Percentiles rank a stretch among this genome's conserved stretches.
phyloP scores from a whole-genome alignment of 495 filamentous ascomycete genomes.

The Apodospora peruviana region DNA sequence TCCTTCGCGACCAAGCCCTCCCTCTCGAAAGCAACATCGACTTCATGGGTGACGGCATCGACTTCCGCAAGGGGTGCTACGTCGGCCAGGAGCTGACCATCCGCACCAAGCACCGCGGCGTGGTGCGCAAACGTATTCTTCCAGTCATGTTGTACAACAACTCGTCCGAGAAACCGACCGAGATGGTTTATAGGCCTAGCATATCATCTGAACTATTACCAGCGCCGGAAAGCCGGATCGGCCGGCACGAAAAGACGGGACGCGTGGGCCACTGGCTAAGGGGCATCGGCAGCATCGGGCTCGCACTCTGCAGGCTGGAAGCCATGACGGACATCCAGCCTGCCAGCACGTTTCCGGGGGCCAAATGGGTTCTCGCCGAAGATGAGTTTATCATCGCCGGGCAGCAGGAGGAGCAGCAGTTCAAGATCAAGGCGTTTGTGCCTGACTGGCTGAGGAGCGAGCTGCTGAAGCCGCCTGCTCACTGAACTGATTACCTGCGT shows the following conservation, averaged over 20 bases:
- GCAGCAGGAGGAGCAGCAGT: slow-evolving; percentile 34
- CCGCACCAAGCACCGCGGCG: slow-evolving; percentile 85
- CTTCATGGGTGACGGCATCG: slow-evolving; percentile 69
- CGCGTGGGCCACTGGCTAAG: slow-evolving; percentile 71
- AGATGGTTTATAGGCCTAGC: slow-evolving; percentile 40
- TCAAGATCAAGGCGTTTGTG: slow-evolving; percentile 80
- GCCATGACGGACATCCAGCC: slow-evolving; percentile 73
- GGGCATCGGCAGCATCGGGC: slow-evolving; percentile 76
- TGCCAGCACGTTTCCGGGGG: slow-evolving; percentile 54
- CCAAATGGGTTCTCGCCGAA: slow-evolving; percentile 25
- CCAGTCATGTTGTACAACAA: slow-evolving; percentile 67
- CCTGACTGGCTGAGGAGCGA: slow-evolving; percentile 64
- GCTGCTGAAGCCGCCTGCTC: slow-evolving; percentile 6
- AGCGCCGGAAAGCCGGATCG: slow-evolving; percentile 34
- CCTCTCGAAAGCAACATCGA: slow-evolving; percentile 85
- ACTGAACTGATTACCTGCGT: too few relatives aligned
- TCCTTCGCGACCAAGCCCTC: slow-evolving; percentile 60
- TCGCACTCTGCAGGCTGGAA: slow-evolving; percentile 85
- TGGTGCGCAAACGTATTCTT: slow-evolving; percentile 86
- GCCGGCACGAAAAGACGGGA: slow-evolving; percentile 44
- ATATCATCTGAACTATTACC: slow-evolving; percentile 12
- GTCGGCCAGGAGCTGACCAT: slow-evolving; percentile 95
- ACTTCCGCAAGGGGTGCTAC: slow-evolving; percentile 96
- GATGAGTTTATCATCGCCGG: slow-evolving; percentile 40
- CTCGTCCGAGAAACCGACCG: slow-evolving; percentile 26